Base-by-base conservation (phyloP, 2,329 filamentous ascomycete species). In the Fusarium sp. region DNA sequence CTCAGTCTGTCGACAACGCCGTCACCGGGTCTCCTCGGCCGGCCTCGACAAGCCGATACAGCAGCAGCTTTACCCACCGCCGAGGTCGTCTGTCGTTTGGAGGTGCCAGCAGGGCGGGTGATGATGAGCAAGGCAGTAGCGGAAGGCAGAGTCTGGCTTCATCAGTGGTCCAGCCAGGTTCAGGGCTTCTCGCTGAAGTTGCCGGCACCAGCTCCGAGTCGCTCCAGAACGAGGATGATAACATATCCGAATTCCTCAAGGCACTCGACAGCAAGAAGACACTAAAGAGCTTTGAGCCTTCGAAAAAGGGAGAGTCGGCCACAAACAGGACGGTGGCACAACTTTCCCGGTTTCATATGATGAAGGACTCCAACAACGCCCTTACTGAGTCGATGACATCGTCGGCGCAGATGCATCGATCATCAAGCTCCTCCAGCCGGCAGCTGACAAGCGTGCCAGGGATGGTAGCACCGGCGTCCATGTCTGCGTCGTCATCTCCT, bases 301-400 rank as follows among this genome's bases (percentile, higher is more conserved):
- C 90, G 17, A 91, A 89, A 75, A 91, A 89, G 70, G 88, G 90
- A 10, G 92, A 95, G 73, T 90, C 91, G 27, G 89, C 92, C 1
- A 92, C 92, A 56, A 93, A 93, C 79, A 90, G 91, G 73, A 95
- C 94, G 0, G 92, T 91, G 38, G 93, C 93, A 46, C 93, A 96
- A 74, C 87, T 98, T 44, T 93, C 91, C 24, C 94, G 93, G 76
- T 98, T 96, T 79, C 94, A 96, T 77, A 89, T 90, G 67, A 96
- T 98, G 93, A 90, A 91, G 73, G 96, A 98, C 69, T 95, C 94
- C 1, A 95, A 98, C 79, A 93, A 94, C 64, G 93, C 91, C 6
- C 87, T 99, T 44, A 97, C 94, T 0, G 96, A 99, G 62, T 98
- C 95, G 1, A 94, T 99, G 88, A 94, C 94, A 31, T 96, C 94